Percentiles rank a stretch among this genome's conserved stretches.
Evolutionary conservation across 2,329 filamentous ascomycete species (phyloP).

Genomic region (Septoria linicola): DNA sequence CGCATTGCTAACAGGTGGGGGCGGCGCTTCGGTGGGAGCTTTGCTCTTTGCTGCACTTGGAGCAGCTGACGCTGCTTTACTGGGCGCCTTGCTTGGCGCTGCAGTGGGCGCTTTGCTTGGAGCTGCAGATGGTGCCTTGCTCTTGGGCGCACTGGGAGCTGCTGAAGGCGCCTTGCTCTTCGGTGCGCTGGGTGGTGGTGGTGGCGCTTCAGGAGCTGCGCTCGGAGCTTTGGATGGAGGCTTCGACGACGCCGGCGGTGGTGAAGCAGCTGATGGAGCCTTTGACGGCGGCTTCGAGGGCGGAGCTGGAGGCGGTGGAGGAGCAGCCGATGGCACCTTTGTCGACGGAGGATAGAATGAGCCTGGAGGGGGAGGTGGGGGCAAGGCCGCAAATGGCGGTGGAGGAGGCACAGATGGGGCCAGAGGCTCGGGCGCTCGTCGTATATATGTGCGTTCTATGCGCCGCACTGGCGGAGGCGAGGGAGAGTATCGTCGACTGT

Average conservation of each 20-base stretch:
- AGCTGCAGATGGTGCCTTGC: conserved; percentile 13
- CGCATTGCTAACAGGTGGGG: conserved; percentile 3
- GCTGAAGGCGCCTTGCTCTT: conserved; percentile 29
- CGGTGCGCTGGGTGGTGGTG: conserved; percentile 15
- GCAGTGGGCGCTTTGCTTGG: conserved; percentile 25
- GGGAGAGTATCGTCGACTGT: conserved; percentile 22
- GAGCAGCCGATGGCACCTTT: conserved; percentile 18
- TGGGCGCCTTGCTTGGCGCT: conserved; percentile 32
- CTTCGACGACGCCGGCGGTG: neutral
- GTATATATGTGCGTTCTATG: conserved; percentile 28
- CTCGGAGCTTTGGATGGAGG: conserved; percentile 30
- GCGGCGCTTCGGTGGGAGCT: conserved; percentile 15
- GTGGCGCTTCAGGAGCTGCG: neutral
- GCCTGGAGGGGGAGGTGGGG: conserved; percentile 19
- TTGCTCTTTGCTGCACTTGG: conserved; percentile 20
- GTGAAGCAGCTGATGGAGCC: conserved; percentile 15
- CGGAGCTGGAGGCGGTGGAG: conserved; percentile 18
- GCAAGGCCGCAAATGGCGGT: conserved; percentile 12
- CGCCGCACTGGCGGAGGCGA: conserved; percentile 24
- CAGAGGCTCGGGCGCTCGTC: conserved; percentile 17
- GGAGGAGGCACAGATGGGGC: conserved; percentile 18
- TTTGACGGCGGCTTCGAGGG: conserved; percentile 21
- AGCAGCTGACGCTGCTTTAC: conserved; percentile 28
- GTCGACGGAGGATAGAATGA: conserved; percentile 21
- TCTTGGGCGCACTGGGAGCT: neutral